phyloP scores from a whole-genome alignment of 495 filamentous ascomycete genomes.

The Tuber melanosporum region DNA sequence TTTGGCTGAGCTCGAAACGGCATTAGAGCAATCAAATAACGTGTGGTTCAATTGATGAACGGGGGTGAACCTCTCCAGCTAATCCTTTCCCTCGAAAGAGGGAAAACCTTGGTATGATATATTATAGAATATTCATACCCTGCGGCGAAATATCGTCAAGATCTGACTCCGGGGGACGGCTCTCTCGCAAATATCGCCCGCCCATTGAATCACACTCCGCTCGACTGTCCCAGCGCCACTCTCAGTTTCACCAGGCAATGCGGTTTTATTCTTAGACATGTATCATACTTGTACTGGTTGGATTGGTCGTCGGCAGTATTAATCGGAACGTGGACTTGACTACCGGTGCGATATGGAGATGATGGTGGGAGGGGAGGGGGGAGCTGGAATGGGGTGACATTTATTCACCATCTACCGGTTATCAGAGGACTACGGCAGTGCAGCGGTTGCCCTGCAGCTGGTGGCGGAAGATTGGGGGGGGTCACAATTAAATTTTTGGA shows the following conservation, averaged over 20 bases:
- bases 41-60: neutral
- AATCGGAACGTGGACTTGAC: neutral
- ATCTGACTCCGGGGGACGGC: neutral
- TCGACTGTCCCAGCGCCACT: neutral
- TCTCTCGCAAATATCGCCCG: neutral
- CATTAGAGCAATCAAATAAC: neutral
- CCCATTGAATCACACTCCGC: neutral
- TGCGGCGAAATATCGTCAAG: neutral
- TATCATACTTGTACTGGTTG: neutral
- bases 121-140: no score
- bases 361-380: neutral
- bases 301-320: neutral
- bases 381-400: neutral
- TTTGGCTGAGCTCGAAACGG: no score
- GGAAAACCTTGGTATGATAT: no score
- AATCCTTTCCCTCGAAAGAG: neutral
- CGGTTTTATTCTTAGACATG: neutral
- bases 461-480: neutral
- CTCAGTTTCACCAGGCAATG: neutral
- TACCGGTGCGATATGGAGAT: neutral
- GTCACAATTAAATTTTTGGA: neutral
- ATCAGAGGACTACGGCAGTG: neutral
- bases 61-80: neutral
- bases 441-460: neutral
- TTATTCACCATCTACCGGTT: neutral